phyloP scores from a whole-genome alignment of 2,329 filamentous ascomycete genomes.

The Pestalotiopsis sp. region DNA sequence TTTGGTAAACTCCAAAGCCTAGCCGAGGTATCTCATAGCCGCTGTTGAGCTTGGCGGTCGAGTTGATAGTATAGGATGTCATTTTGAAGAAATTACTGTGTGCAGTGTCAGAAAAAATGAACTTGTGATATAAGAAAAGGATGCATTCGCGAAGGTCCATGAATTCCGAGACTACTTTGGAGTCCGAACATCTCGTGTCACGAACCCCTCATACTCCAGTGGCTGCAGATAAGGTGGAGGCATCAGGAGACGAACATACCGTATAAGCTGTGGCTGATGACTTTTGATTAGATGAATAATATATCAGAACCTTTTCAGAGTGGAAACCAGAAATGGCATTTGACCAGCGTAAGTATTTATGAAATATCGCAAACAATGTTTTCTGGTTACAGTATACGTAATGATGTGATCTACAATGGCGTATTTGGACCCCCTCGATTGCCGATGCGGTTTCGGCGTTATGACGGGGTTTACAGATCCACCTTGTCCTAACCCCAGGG shows the following conservation, averaged over 20 bases:
- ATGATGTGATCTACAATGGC: not conserved
- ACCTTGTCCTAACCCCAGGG: not conserved
- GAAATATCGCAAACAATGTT: not conserved
- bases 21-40: constrained; percentile 55
- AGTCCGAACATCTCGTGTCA: not conserved
- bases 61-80: constrained; percentile 47
- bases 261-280: not conserved
- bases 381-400: too few relatives aligned
- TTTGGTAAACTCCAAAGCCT: constrained; percentile 60
- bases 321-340: too few relatives aligned
- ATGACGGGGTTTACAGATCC: constrained; percentile 3
- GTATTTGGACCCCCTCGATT: not conserved
- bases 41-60: constrained; percentile 55
- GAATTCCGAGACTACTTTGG: not conserved
- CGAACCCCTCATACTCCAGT: not conserved
- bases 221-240: not conserved
- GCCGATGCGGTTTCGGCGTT: not conserved
- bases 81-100: not conserved
- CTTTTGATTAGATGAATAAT: too few relatives aligned
- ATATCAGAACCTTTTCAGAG: too few relatives aligned
- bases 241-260: not conserved
- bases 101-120: not conserved
- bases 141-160: not conserved
- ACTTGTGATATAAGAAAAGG: not conserved
- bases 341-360: not conserved